These are phyloP conservation scores for Rosa hybrid DNA, from an alignment of 331 rosid species.

Conservation along the genomic window DNA sequence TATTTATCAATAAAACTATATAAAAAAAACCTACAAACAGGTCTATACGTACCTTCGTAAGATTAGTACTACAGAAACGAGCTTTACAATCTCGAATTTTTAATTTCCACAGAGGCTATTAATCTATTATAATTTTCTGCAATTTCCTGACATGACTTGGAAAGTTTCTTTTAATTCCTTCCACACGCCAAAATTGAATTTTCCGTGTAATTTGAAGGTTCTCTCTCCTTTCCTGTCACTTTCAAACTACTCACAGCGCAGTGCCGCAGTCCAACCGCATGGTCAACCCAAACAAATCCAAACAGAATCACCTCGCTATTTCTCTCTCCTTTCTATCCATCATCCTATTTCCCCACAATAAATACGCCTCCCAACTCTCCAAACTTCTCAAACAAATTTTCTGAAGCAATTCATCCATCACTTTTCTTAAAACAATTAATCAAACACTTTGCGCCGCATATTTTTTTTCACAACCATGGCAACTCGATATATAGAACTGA, in stretches of 20 bases:
- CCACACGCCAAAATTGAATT: neutral
- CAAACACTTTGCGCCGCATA: neutral
- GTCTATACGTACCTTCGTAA: too few species aligned
- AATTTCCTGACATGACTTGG: neutral
- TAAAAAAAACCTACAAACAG: too few species aligned
- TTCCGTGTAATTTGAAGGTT: neutral
- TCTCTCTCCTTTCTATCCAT: neutral
- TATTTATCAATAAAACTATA: too few species aligned
- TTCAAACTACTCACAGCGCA: neutral
- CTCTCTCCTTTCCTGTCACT: neutral
- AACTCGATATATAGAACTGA: conserved; percentile 32
- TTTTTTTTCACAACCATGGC: neutral
- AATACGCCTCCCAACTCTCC: neutral
- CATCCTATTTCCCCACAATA: neutral
- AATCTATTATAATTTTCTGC: too few species aligned
- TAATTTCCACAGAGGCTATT: neutral
- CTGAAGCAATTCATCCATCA: neutral
- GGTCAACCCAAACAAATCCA: neutral
- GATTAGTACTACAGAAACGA: too few species aligned
- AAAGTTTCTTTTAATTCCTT: neutral
- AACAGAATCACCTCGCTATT: neutral
- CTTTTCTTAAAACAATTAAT: too few species aligned
- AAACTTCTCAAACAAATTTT: neutral
- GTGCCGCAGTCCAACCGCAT: too few species aligned
- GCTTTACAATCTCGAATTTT: too few species aligned